Percentiles rank a stretch among this genome's conserved stretches.
Conservation (phyloP, 2,329 filamentous ascomycete genomes). For the Leptosphaerulina australis region DNA sequence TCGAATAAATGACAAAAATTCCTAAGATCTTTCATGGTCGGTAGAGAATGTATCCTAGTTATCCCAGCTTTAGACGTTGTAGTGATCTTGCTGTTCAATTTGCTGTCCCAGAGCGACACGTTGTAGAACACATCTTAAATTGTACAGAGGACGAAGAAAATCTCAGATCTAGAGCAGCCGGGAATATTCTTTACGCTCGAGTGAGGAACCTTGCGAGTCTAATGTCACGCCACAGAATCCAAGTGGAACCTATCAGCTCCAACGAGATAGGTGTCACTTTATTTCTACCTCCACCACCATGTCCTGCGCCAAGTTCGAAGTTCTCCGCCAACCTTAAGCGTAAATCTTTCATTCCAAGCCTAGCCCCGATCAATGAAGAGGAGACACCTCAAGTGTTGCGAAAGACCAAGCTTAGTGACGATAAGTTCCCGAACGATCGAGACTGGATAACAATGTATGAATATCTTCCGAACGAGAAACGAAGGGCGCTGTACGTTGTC, state of each 20-base stretch:
- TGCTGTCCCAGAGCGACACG: constrained; percentile 1
- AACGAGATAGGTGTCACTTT: neutral
- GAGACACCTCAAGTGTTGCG: neutral
- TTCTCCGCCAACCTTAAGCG: neutral
- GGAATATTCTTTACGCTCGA: neutral
- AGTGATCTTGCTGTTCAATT: constrained; percentile 2
- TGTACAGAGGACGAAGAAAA: neutral
- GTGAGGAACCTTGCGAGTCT: neutral
- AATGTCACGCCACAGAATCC: neutral
- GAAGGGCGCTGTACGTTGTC: neutral
- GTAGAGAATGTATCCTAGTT: constrained; percentile 1
- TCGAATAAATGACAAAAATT: neutral
- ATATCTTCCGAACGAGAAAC: neutral
- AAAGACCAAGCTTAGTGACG: neutral
- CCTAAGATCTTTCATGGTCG: neutral
- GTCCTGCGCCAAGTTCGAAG: neutral
- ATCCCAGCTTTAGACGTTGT: neutral
- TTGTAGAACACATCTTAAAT: constrained; percentile 1
- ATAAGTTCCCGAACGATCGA: neutral
- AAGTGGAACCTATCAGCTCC: neutral
- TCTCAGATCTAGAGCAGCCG: neutral
- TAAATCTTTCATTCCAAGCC: neutral
- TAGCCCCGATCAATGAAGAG: neutral
- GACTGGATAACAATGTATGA: neutral
- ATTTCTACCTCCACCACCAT: constrained; percentile 1